Evolutionary conservation across 805 yeast species (phyloP).

Genomic region (Starmera amethionina): DNA sequence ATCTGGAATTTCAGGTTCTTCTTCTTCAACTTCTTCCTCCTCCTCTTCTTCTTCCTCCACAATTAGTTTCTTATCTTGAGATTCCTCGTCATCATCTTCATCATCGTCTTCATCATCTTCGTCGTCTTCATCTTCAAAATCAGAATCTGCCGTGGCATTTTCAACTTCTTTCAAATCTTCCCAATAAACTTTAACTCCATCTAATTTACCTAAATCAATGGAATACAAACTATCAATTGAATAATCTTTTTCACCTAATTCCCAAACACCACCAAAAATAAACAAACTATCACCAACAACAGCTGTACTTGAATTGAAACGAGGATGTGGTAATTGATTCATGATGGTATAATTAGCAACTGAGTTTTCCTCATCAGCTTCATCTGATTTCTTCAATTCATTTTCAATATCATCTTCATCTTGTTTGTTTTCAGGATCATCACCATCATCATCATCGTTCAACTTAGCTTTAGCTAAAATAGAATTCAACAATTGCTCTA

Average conservation of each 20-base stretch:
- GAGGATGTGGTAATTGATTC: slow-evolving; percentile 69
- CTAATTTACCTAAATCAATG: slow-evolving; percentile 75
- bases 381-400: slow-evolving; percentile 35
- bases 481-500: slow-evolving; percentile 71
- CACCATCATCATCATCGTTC: slow-evolving; percentile 31
- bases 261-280: slow-evolving; percentile 88
- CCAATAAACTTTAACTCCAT: slow-evolving; percentile 86
- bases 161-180: slow-evolving; percentile 61
- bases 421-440: slow-evolving; percentile 11
- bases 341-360: slow-evolving; percentile 29
- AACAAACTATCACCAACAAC: slow-evolving; percentile 78
- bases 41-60: slow-evolving; percentile 41
- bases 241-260: slow-evolving; percentile 78
- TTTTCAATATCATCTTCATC: slow-evolving; percentile 36
- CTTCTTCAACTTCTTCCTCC: slow-evolving; percentile 56
- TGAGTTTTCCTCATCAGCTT: slow-evolving; percentile 1
- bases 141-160: slow-evolving; percentile 39
- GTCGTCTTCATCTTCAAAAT: slow-evolving; percentile 50
- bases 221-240: slow-evolving; percentile 79
- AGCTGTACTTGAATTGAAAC: slow-evolving; percentile 80
- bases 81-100: slow-evolving; percentile 47
- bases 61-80: slow-evolving; percentile 27
- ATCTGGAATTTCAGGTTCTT: slow-evolving; percentile 71
- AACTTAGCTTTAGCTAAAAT: slow-evolving; percentile 67
- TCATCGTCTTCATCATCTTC: slow-evolving; percentile 63